These are phyloP conservation scores for Halophytophthora batemanensis DNA, from an alignment of 352 stramenopile species.

Conservation along the genomic window DNA sequence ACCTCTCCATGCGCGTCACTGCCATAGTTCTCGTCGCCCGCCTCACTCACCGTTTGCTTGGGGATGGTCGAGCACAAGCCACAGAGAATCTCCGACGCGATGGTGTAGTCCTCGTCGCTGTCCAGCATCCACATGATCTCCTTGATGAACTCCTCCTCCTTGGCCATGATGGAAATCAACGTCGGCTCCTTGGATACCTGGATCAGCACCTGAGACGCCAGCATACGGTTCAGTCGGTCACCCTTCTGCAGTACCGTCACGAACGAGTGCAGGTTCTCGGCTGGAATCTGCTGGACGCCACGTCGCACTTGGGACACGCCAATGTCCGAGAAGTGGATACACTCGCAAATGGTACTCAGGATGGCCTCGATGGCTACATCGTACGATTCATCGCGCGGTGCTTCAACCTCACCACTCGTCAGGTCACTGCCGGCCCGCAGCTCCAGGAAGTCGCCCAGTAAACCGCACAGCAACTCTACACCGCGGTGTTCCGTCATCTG, in stretches of 20 bases:
- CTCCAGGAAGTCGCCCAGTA: constrained; percentile 59
- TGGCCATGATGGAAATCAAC: constrained; percentile 46
- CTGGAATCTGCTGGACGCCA: constrained; percentile 50
- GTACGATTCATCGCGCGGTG: constrained; percentile 46
- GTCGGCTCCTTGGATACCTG: constrained; percentile 58
- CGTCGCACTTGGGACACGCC: constrained; percentile 28
- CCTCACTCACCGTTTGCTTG: constrained; percentile 18
- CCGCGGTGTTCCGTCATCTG: constrained; percentile 59
- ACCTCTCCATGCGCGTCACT: constrained; percentile 37
- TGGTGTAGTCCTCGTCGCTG: constrained; percentile 62
- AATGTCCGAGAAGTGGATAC: constrained; percentile 54
- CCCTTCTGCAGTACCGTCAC: constrained; percentile 58
- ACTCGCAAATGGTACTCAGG: constrained; percentile 73
- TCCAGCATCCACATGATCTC: constrained; percentile 75
- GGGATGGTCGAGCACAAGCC: constrained; percentile 55
- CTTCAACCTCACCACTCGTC: constrained; percentile 14
- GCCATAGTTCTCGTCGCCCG: constrained; percentile 8
- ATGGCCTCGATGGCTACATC: constrained; percentile 72
- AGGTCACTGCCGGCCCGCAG: constrained; percentile 32
- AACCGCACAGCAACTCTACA: constrained; percentile 43
- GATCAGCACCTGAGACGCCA: constrained; percentile 70
- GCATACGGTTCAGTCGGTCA: constrained; percentile 61
- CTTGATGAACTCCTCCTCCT: constrained; percentile 60
- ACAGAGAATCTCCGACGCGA: constrained; percentile 74
- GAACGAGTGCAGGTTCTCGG: constrained; percentile 54